These are phyloP conservation scores for Penicillium ochrochloron DNA, from an alignment of 495 filamentous ascomycete genomes.

Conservation along the genomic window DNA sequence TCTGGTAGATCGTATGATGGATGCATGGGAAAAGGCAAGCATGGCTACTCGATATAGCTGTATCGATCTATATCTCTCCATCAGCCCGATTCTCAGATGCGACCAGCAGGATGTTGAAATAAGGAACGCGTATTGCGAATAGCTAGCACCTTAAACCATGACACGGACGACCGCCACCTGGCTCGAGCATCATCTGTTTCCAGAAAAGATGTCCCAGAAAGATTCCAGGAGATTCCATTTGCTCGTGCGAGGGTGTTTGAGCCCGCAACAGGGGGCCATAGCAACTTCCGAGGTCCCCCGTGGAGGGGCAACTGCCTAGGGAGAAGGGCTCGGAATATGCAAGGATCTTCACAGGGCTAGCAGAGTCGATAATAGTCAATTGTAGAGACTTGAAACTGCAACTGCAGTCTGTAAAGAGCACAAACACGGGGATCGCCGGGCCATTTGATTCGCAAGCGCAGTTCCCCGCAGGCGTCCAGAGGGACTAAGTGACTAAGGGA, in stretches of 20 bases:
- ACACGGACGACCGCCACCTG: background rate
- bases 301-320: background rate
- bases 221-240: background rate
- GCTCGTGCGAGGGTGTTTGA: conserved; percentile 1
- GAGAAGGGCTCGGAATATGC: conserved; percentile 1
- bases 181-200: background rate
- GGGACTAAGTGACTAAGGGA: too few relatives aligned
- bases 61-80: background rate
- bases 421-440: conserved; percentile 10
- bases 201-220: background rate
- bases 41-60: background rate
- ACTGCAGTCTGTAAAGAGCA: background rate
- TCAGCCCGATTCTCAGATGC: background rate
- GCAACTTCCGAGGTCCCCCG: conserved; percentile 7
- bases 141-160: background rate
- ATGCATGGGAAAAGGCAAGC: too few relatives aligned
- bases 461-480: conserved; percentile 6
- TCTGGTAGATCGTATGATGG: background rate
- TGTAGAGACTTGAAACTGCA: background rate
- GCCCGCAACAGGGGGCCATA: background rate
- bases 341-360: background rate
- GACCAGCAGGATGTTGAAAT: background rate
- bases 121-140: background rate
- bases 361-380: background rate
- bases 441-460: conserved; percentile 8